Evolutionary conservation across 768 basidiomycete genomes (phyloP).

Genomic region (Collybia sordida): DNA sequence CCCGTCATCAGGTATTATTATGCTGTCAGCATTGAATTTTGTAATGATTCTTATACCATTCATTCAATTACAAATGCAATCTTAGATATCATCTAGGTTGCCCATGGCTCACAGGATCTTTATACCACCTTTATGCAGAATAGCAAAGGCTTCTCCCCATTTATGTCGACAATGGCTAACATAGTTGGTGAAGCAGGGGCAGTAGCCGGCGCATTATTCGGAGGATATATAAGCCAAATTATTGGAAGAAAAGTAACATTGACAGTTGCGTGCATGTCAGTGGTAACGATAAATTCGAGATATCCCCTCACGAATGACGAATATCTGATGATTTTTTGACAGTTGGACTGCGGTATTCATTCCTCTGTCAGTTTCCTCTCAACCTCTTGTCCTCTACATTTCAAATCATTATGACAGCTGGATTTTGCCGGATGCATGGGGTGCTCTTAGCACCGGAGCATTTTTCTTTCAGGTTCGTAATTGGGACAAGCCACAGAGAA

Average conservation of each 20-base stretch:
- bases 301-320: background rate
- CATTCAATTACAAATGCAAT: too few species aligned
- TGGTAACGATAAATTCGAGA: background rate
- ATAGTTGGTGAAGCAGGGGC: conserved; percentile 45
- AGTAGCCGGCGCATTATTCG: conserved; percentile 46
- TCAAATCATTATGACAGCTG: conserved; percentile 34
- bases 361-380: conserved; percentile 5
- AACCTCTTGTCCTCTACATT: background rate
- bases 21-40: too few species aligned
- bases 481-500: background rate
- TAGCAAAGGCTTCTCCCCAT: conserved; percentile 47
- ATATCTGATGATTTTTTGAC: background rate
- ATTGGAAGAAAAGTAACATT: conserved; percentile 63
- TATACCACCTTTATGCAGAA: conserved; percentile 59
- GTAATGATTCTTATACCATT: too few species aligned
- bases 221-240: conserved; percentile 56
- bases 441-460: conserved; percentile 57
- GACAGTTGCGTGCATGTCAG: conserved; percentile 5
- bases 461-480: conserved; percentile 44
- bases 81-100: conserved; percentile 3
- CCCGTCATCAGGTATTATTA: too few species aligned
- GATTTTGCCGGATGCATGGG: conserved; percentile 58
- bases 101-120: conserved; percentile 34
- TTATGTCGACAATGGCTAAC: conserved; percentile 54
- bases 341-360: conserved; percentile 13